Conservation (phyloP, 768 basidiomycete species). For the Mycena leptocephala region DNA sequence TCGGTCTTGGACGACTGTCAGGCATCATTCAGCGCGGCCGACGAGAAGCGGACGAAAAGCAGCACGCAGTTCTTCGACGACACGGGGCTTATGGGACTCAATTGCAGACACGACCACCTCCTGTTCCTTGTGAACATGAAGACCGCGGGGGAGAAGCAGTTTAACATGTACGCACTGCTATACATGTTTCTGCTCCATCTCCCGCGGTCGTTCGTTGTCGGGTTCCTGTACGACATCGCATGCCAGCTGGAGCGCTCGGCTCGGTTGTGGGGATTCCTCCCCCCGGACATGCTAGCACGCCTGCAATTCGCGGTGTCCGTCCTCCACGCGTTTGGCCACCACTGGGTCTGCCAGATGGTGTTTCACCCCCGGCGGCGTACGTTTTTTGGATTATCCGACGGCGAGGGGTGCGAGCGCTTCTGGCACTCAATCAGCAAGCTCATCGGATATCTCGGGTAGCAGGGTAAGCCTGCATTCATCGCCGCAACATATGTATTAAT, state of each 20-base stretch:
- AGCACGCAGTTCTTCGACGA: constrained; percentile 48
- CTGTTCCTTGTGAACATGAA: constrained; percentile 55
- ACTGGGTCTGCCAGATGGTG: constrained; percentile 52
- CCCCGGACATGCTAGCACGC: neutral
- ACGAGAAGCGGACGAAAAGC: constrained; percentile 43
- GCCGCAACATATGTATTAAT: neutral
- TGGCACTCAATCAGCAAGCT: constrained; percentile 42
- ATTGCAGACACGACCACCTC: constrained; percentile 54
- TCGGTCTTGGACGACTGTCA: constrained; percentile 48
- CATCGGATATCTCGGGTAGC: constrained; percentile 35
- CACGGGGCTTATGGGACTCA: constrained; percentile 54
- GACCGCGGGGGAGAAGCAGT: constrained; percentile 50
- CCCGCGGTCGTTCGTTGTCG: constrained; percentile 36
- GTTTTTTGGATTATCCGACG: constrained; percentile 46
- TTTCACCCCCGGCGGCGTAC: constrained; percentile 48
- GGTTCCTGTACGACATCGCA: constrained; percentile 46
- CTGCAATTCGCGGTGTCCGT: constrained; percentile 48
- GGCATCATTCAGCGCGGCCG: constrained; percentile 47
- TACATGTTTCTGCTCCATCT: constrained; percentile 45
- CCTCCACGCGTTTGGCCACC: constrained; percentile 55
- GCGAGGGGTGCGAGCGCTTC: constrained; percentile 46
- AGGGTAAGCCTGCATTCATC: constrained; percentile 41
- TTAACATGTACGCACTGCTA: constrained; percentile 36
- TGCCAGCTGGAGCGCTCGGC: constrained; percentile 43
- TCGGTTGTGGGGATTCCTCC: constrained; percentile 6